Conservation (phyloP, 148 eudicot species). For the Polygonum aviculare region DNA sequence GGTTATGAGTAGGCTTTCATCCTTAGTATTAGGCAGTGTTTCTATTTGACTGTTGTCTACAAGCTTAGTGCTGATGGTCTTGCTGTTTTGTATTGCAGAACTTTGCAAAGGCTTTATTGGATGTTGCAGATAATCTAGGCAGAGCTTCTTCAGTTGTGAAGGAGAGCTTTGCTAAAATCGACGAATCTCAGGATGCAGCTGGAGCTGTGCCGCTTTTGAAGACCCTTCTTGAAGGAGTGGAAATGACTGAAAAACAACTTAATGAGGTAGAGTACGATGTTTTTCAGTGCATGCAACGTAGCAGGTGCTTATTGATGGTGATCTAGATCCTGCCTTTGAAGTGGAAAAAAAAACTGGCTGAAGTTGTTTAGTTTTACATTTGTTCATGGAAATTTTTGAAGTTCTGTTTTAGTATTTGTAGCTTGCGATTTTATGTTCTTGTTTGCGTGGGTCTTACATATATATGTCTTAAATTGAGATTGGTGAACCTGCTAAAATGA, state of each 20-base stretch:
- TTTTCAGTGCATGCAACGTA: no score
- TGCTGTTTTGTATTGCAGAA: slow-evolving; percentile 39
- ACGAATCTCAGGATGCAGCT: slow-evolving; percentile 48
- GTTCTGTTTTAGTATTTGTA: no score
- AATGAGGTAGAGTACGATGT: slow-evolving; percentile 38
- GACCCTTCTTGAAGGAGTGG: slow-evolving; percentile 91
- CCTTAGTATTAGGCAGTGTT: neutral
- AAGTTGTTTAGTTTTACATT: no score
- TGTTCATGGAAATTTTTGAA: no score
- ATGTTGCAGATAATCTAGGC: slow-evolving; percentile 88
- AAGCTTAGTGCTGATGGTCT: neutral
- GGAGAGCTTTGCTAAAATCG: slow-evolving; percentile 66
- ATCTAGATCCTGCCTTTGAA: no score
- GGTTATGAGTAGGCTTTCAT: slow-evolving; percentile 23
- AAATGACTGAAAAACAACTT: slow-evolving; percentile 91
- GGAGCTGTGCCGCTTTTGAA: slow-evolving; percentile 81
- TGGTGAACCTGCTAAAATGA: no score
- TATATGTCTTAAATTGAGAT: no score
- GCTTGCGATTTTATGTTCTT: no score
- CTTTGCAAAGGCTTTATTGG: slow-evolving; percentile 83
- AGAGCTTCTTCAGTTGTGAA: slow-evolving; percentile 77
- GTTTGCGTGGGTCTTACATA: no score
- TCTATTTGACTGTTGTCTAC: no score
- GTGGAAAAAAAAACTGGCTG: neutral
- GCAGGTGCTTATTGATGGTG: neutral